Percentiles rank a stretch among this genome's conserved stretches.
These are phyloP conservation scores for Centella asiatica DNA, from an alignment of 129 eudicot species.

Conservation along the genomic window DNA sequence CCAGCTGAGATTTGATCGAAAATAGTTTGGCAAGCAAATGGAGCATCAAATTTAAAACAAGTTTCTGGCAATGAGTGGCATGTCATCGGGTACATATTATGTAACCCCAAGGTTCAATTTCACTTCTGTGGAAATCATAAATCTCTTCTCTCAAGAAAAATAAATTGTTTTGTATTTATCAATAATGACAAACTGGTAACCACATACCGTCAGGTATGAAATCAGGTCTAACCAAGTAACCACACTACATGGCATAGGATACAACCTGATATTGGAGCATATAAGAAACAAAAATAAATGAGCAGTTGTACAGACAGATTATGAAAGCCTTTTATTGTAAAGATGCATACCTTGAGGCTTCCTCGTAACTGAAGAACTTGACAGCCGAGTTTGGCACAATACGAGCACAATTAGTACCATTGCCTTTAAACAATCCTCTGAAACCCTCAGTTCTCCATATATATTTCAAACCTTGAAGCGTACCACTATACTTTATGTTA, in stretches of 20 bases:
- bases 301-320: not conserved
- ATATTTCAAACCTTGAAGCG: conserved; percentile 86
- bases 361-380: conserved; percentile 96
- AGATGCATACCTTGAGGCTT: conserved; percentile 77
- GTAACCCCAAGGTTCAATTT: not conserved
- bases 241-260: not conserved
- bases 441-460: conserved; percentile 96
- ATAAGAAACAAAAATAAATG: not conserved
- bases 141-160: not conserved
- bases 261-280: not conserved
- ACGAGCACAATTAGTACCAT: conserved; percentile 98
- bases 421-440: conserved; percentile 93
- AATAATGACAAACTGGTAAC: not conserved
- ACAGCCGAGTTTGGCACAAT: conserved; percentile 96
- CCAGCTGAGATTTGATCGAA: too few relatives aligned
- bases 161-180: too few relatives aligned
- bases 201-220: not conserved
- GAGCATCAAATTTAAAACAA: too few relatives aligned
- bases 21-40: too few relatives aligned
- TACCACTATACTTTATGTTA: conserved; percentile 81
- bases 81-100: too few relatives aligned
- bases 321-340: not conserved
- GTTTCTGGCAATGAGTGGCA: too few relatives aligned
- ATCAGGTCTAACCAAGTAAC: not conserved
- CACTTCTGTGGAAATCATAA: not conserved